Evolutionary conservation across 2,329 filamentous ascomycete genomes (phyloP), one percentile per base, ranked within the genome.

Genomic region (Trichoderma sp.): DNA sequence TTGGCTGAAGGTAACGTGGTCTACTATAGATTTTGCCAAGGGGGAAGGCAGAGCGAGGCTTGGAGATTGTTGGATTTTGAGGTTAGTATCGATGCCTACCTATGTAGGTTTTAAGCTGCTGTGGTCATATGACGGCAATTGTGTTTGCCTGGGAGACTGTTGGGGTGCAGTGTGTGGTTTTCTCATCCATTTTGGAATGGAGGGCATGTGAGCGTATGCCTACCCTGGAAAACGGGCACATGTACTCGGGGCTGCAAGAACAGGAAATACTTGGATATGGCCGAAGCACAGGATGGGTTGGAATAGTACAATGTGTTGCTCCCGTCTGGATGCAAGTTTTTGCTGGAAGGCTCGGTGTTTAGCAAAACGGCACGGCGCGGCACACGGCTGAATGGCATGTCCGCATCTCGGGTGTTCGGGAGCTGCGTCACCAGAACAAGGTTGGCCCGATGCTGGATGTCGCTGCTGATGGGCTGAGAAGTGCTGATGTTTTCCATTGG

Each of bases 381-480:
- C 31, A 38, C 12, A 29, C 56, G 67, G 67, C 67, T 71, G 33
- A 45, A 71, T 38, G 33, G 33, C 68, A 62, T 71, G 56, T 62
- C 56, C 68, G 68, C 53, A 62, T 71, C 56, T 71, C 68, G 68
- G 68, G 18, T 71, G 24, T 62, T 24, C 68, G 68, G 68, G 67
- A 71, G 59, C 41, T n/a, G 16, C 27, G 21, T 45, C 16, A 62
- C 29, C 18, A n/a, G 27, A 60, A 27, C 14, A 71, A 60, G 9
- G 56, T 45, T 41, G 56, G 18, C 7, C 33, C 31, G 21, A 65
- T 41, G 31, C n/a, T 21, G 62, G 62, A 35, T 45, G 60, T n/a
- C 63, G 35, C 14, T 65, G 63, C 60, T 63, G 60, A 63, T 63
- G 60, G 31, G 60, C 60, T 35, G 60, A 38, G 33, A 33, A 29